Evolutionary conservation across 2,329 filamentous ascomycete genomes (phyloP), one percentile per base, ranked within the genome.

Genomic region (Colletotrichum sp.): DNA sequence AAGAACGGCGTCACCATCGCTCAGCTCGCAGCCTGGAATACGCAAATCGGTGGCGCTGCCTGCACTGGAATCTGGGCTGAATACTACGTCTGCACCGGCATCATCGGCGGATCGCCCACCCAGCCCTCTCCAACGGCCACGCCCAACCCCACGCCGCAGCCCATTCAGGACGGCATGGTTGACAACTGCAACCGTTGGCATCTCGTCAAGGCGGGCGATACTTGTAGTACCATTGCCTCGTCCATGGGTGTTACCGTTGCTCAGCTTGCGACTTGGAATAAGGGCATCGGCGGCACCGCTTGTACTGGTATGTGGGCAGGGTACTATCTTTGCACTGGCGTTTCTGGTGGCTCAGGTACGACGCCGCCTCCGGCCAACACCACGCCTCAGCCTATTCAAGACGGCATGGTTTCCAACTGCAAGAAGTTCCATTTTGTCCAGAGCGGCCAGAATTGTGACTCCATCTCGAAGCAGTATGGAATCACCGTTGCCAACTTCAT

Each of bases 121-220:
- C 39, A 44, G 30, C 60, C 16, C 16, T 39, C 36, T 39, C 36
- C 75, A 6, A 26, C 12, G 2, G 64, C 71, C 24, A 68, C 74
- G 10, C 79, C 78, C 3, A 79, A 82, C 65, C 57, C 78, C 5
- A 83, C 81, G 16, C 83, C 83, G 0, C 77, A 78, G 21, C 81
- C 83, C 9, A 80, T 76, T 16, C 81, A 84, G 69, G 66, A 79
- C 4, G 80, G 80, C 62, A 82, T 84, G 77, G 77, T 79, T 12
- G 69, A 68, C 15, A 81, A 81, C 68, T 84, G 83, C 24, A 79
- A 82, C 12, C 80, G 77, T 26, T 84, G 83, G 59, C 74, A 83
- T 70, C 62, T 77, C 2, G 73, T 84, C 1, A 30, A 77, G 8
- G 39, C 13, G 0, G 80, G 78, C 1, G 80, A 82, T 6, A 76